Conservation (phyloP, 2,329 filamentous ascomycete species). For the Monosporascus sp. region DNA sequence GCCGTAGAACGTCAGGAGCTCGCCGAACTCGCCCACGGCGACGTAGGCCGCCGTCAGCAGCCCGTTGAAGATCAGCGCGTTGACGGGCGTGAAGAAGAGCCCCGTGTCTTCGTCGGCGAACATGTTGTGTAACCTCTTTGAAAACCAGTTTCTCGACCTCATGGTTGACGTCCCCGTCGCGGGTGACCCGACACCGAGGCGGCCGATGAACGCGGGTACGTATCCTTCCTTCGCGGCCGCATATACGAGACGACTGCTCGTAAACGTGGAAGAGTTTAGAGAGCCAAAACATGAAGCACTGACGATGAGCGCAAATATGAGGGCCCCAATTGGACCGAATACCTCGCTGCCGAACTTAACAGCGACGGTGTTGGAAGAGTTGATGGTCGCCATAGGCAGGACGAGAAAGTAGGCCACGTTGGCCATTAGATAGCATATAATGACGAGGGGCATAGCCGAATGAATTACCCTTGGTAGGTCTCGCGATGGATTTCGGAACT, state of each 20-base stretch:
- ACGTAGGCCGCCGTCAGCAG: constrained; percentile 72
- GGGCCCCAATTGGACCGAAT: constrained; percentile 76
- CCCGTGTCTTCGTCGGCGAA: constrained; percentile 74
- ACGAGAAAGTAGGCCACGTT: constrained; percentile 95
- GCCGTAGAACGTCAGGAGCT: constrained; percentile 92
- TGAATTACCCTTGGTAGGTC: constrained; percentile 94
- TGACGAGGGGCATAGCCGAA: constrained; percentile 92
- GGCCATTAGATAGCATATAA: constrained; percentile 81
- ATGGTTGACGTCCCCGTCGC: constrained; percentile 38
- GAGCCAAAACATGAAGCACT: constrained; percentile 90
- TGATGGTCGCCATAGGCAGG: constrained; percentile 73
- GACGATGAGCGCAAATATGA: constrained; percentile 84
- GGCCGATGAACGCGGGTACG: constrained; percentile 76
- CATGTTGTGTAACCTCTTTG: constrained; percentile 53
- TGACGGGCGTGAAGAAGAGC: constrained; percentile 90
- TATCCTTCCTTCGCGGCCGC: constrained; percentile 94
- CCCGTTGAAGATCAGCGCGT: constrained; percentile 81
- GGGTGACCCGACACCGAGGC: constrained; percentile 62
- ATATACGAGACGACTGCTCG: constrained; percentile 86
- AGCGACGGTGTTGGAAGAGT: constrained; percentile 89
- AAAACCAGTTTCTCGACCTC: constrained; percentile 51
- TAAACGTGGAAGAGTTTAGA: constrained; percentile 91
- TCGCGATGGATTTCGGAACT: constrained; percentile 86
- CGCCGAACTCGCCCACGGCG: constrained; percentile 81
- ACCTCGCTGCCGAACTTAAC: constrained; percentile 89